phyloP scores from a whole-genome alignment of 2,329 filamentous ascomycete genomes.

The Cladophialophora yegresii region DNA sequence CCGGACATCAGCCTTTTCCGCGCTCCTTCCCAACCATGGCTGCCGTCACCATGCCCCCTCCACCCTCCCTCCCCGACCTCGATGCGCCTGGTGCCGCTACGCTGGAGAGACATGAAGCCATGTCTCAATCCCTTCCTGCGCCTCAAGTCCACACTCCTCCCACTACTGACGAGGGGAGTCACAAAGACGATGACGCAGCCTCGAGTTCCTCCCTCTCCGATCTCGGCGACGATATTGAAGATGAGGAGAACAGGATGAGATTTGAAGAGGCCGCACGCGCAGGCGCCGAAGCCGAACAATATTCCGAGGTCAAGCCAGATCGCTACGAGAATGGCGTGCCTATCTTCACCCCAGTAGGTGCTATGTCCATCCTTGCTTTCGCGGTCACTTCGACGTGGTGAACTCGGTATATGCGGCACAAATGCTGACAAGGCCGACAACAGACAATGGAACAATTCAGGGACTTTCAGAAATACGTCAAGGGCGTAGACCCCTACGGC shows the following conservation, averaged over 20 bases:
- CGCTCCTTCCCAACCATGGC: constrained; percentile 30
- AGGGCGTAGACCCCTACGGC: constrained; percentile 86
- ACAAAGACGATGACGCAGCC: constrained; percentile 48
- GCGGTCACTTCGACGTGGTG: not conserved
- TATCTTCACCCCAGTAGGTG: constrained; percentile 79
- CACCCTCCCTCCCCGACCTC: constrained; percentile 28
- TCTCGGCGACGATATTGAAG: constrained; percentile 34
- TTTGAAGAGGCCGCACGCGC: constrained; percentile 38
- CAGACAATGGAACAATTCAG: constrained; percentile 74
- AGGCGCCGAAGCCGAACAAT: constrained; percentile 59
- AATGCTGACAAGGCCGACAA: constrained; percentile 15
- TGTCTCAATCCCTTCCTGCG: constrained; percentile 17
- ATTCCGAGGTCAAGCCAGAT: constrained; percentile 78
- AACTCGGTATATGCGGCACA: not conserved
- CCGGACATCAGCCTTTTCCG: constrained; percentile 17
- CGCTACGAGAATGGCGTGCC: constrained; percentile 85
- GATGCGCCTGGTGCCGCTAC: constrained; percentile 24
- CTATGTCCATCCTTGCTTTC: not conserved
- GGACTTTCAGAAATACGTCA: constrained; percentile 86
- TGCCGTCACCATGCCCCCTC: constrained; percentile 36
- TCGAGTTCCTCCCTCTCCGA: constrained; percentile 40
- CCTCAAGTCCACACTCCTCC: constrained; percentile 37
- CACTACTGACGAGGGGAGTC: constrained; percentile 36
- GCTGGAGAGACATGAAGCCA: constrained; percentile 21
- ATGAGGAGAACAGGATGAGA: constrained; percentile 36